Base-by-base conservation (phyloP, 495 filamentous ascomycete species). In the Penicillium ucsense region DNA sequence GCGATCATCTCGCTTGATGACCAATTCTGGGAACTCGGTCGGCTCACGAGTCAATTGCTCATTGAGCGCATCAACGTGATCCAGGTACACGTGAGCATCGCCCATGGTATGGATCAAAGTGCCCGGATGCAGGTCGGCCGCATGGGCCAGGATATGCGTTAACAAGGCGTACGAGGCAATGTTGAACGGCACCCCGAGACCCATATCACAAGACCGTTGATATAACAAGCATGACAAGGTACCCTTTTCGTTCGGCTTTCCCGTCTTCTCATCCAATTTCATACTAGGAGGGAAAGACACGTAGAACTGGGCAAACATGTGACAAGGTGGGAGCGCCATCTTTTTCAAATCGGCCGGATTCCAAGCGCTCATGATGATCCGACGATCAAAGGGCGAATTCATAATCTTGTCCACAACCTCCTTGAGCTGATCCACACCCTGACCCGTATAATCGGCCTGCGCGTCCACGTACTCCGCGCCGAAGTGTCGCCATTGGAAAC, bases 281-380 rank as follows among this genome's bases (percentile, higher is more conserved):
- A 50, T 61, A 5, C 54, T 56, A 33, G 60, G 70, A 6, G 86
- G 85, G 63, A 79, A 96, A 1, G 83, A 87, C 35, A 98, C 90
- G 57, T 96, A 96, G 59, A 97, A 97, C 67, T 97, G 94, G 9
- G 91, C 91, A 69, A 98, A 95, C 92, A 98, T 95, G 64, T 97
- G 92, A 60, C 92, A 98, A 4, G 94, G 92, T 52, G 92, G 92
- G 12, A 98, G 74, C 3, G 89, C 92, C 92, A 97, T 98, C 64
- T 86, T 81, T 40, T 66, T 67, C 55, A 98, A 56, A 62, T 95
- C 92, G 4, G 77, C 77, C 3, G 88, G 88, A 60, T 97, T 97
- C 92, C 92, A 98, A 1, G 92, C 92, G 46, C 73, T 83, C 47
- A 98, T 74, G 51, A 98, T 86, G 51, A 98, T 86, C 30, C 92